Evolutionary conservation across 352 stramenopile genomes (phyloP).

Genomic region (Phytopythium cucurbitacearum): DNA sequence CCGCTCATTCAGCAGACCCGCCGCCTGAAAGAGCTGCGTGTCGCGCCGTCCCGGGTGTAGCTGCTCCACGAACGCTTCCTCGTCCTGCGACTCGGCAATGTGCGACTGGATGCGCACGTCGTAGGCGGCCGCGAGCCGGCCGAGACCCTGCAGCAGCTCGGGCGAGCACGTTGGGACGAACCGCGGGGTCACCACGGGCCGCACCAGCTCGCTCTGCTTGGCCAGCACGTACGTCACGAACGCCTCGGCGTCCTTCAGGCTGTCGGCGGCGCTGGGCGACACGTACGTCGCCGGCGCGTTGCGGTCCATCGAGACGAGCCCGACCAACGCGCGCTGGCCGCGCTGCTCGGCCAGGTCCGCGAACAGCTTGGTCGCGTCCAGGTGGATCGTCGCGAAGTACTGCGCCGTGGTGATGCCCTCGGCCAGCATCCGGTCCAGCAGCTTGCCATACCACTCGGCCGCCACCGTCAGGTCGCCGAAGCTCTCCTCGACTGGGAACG

Average conservation of each 20-base stretch:
- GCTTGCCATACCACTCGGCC: constrained; percentile 55
- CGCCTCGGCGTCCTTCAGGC: constrained; percentile 55
- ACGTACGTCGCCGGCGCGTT: constrained; percentile 75
- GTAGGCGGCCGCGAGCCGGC: constrained; percentile 60
- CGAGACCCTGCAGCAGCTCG: constrained; percentile 71
- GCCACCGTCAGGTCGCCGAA: constrained; percentile 60
- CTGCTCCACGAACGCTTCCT: constrained; percentile 73
- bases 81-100: constrained; percentile 77
- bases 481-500: constrained; percentile 82
- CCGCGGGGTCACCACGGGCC: constrained; percentile 82
- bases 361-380: constrained; percentile 69
- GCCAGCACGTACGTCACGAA: constrained; percentile 71
- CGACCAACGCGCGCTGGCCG: constrained; percentile 82
- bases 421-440: constrained; percentile 68
- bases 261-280: constrained; percentile 50
- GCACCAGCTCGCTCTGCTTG: constrained; percentile 47
- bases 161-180: constrained; percentile 89
- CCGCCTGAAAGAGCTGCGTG: constrained; percentile 63
- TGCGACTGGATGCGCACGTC: constrained; percentile 83
- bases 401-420: constrained; percentile 86
- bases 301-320: constrained; percentile 91
- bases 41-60: constrained; percentile 66
- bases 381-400: constrained; percentile 90
- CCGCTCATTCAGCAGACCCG: constrained; percentile 55
- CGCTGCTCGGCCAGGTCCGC: constrained; percentile 56